Conservation (phyloP, 179 eudicot species). For the Carnegiea gigantea region DNA sequence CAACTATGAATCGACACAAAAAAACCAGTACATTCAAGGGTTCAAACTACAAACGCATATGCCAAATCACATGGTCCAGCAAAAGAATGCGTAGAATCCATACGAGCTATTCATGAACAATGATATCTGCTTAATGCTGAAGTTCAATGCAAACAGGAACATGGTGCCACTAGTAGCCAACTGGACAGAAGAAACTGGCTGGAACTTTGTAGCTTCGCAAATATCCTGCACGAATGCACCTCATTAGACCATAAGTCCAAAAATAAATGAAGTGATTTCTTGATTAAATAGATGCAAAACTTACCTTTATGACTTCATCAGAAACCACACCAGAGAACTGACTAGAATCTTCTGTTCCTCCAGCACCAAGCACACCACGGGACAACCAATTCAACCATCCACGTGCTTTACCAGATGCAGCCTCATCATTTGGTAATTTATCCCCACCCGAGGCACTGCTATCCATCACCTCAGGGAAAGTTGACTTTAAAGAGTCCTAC, state of each 20-base stretch:
- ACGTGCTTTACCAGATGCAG: slow-evolving; percentile 56
- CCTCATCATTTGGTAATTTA: slow-evolving; percentile 52
- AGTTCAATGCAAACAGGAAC: slow-evolving; percentile 51
- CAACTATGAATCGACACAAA: neutral
- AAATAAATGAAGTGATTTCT: neutral
- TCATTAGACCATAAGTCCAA: slow-evolving; percentile 1
- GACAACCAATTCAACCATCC: slow-evolving; percentile 99
- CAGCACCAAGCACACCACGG: slow-evolving; percentile 96
- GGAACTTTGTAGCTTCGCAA: slow-evolving; percentile 90
- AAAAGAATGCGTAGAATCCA: slow-evolving; percentile 23
- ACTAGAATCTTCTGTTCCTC: slow-evolving; percentile 93
- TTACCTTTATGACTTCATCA: slow-evolving; percentile 92
- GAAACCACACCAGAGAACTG: slow-evolving; percentile 98
- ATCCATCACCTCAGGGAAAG: slow-evolving; percentile 37
- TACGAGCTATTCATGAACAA: slow-evolving; percentile 69
- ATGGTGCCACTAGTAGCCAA: slow-evolving; percentile 37
- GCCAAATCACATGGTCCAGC: slow-evolving; percentile 5
- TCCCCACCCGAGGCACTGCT: slow-evolving; percentile 34
- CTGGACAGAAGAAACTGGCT: slow-evolving; percentile 51
- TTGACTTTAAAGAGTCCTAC: slow-evolving; percentile 59
- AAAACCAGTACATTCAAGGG: neutral
- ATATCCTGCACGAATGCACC: slow-evolving; percentile 58
- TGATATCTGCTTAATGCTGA: slow-evolving; percentile 50
- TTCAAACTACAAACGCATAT: neutral
- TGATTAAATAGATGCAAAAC: neutral